Conservation (phyloP, 495 filamentous ascomycete genomes). For the Xylaria nigripes region DNA sequence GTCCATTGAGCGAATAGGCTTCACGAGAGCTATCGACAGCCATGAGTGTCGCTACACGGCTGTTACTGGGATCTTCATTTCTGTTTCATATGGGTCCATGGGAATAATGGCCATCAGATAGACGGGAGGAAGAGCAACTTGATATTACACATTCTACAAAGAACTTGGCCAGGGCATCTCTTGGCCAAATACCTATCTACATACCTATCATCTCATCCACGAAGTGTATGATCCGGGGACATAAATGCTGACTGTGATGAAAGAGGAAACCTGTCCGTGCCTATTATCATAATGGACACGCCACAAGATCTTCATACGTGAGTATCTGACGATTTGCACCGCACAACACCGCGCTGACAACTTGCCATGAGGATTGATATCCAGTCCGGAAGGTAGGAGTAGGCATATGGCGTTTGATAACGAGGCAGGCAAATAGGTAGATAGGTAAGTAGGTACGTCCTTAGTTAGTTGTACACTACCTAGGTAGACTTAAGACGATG, state of each 20-base stretch:
- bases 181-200: not conserved
- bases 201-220: not conserved
- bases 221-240: not conserved
- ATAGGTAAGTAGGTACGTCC: too few species aligned
- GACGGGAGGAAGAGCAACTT: not conserved
- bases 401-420: too few species aligned
- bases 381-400: too few species aligned
- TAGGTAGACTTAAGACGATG: too few species aligned
- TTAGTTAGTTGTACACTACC: not conserved
- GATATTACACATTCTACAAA: not conserved
- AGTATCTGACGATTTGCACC: too few species aligned
- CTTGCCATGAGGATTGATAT: too few species aligned
- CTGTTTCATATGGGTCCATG: too few species aligned
- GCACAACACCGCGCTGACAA: too few species aligned
- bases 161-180: not conserved
- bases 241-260: not conserved
- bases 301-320: too few species aligned
- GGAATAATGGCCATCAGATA: not conserved
- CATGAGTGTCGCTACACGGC: slow-evolving; percentile 10
- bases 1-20: slow-evolving; percentile 10
- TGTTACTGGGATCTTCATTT: too few species aligned
- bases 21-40: not conserved
- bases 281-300: too few species aligned
- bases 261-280: slow-evolving; percentile 4
- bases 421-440: too few species aligned